Base-by-base conservation (phyloP, 257 asterid genomes). In the Hygrophila difformis region DNA sequence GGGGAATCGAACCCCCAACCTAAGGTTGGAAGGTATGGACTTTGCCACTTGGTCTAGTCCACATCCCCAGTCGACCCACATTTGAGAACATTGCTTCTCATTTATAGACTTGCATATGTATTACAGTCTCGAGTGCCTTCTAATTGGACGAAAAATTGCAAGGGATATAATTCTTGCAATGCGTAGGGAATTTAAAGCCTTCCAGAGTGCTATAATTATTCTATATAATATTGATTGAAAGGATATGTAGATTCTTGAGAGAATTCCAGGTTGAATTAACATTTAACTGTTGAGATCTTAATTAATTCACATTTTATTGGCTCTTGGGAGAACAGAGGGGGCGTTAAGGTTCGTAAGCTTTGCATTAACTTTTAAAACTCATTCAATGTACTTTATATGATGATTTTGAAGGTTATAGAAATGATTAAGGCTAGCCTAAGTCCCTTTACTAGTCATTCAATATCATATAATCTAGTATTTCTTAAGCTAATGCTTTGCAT, bases 401-500 rank as follows among this genome's bases (percentile, higher is more conserved):
- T 57, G 64, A 55, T 53, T 50, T 39, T 55, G 26, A 9, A 48
- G 46, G 39, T 47, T 44, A 14, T 35, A 18, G 19, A 26, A 28
- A 59, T 35, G 56, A 47, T 61, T 39, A n/a, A 39, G 49, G 18
- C 51, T 50, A 54, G 53, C 54, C 66, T 51, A 55, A 52, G 18
- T 13, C 44, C 31, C 14, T 49, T 39, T 33, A 57, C 39, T 39
- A 49, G 63, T 33, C 10, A 33, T 65, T 62, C 45, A 43, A 49
- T 35, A 41, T 23, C 35, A 8, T 60, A 60, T 58, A 57, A 17
- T 64, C 37, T 2, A 2, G 51, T n/a, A n/a, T n/a, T 53, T 48
- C 53, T 24, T 35, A 61, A 61, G 64, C 48, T 63, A 60, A 57
- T 68, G 84, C 72, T 52, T 40, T 56, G 67, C 83, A 68, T 75